A percentile compares a stretch with the other conserved stretches of the same genome.
Conservation (phyloP, 2,329 filamentous ascomycete genomes). For the Penicillium freii region DNA sequence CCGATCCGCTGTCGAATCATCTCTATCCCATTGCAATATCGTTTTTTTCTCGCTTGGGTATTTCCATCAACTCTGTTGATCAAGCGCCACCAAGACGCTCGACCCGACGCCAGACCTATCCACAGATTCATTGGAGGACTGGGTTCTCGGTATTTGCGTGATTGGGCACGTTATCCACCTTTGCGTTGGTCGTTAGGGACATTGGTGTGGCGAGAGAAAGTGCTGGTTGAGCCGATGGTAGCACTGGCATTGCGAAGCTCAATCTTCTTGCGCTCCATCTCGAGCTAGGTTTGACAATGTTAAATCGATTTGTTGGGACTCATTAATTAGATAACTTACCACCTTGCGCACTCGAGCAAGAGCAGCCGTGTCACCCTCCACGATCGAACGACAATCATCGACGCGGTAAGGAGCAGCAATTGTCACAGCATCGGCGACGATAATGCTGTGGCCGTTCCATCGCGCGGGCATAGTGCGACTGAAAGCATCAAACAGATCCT, state of each 20-base stretch:
- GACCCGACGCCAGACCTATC: conserved; percentile 5
- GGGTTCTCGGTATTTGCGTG: not conserved
- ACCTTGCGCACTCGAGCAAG: conserved; percentile 49
- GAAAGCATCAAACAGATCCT: conserved; percentile 63
- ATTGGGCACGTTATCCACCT: conserved; percentile 18
- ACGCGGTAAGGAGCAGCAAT: conserved; percentile 58
- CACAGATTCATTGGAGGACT: conserved; percentile 2
- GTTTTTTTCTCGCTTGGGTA: conserved; percentile 14
- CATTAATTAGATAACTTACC: conserved; percentile 35
- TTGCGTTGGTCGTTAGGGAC: conserved; percentile 24
- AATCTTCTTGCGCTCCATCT: conserved; percentile 51
- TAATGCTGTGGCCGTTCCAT: conserved; percentile 59
- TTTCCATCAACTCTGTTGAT: conserved; percentile 16
- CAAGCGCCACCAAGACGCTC: conserved; percentile 56
- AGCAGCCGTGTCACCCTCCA: conserved; percentile 42
- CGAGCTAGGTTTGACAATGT: conserved; percentile 32
- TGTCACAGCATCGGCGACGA: conserved; percentile 60
- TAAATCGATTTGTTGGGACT: not conserved
- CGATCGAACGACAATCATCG: conserved; percentile 51
- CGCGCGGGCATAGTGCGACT: conserved; percentile 59
- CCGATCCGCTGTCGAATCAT: not conserved
- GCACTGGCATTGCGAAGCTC: conserved; percentile 44
- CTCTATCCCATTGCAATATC: conserved; percentile 5
- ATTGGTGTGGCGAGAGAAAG: conserved; percentile 23
- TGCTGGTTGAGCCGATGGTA: conserved; percentile 35